These are phyloP conservation scores for Thoreauomyces humboldtii DNA, from an alignment of 192 early-diverging fungal genomes.

Conservation along the genomic window DNA sequence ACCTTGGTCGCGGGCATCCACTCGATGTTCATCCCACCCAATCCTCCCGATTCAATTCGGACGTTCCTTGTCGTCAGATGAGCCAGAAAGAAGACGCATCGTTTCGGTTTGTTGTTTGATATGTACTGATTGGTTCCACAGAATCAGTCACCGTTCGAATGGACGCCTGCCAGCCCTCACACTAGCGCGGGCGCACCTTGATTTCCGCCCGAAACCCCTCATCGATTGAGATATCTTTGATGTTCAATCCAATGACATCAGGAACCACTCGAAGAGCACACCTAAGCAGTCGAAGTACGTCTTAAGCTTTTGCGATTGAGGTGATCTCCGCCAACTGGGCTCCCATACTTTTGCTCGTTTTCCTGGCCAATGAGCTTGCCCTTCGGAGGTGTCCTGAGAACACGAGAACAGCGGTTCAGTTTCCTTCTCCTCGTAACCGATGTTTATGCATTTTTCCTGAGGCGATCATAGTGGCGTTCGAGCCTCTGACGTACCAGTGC, in stretches of 20 bases:
- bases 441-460: background rate
- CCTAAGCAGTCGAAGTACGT: no score
- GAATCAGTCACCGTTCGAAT: no score
- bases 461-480: background rate
- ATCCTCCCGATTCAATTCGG: constrained; percentile 56
- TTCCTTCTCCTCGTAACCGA: background rate
- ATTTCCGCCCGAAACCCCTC: constrained; percentile 73
- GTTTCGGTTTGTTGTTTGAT: constrained; percentile 76
- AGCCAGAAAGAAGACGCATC: constrained; percentile 78
- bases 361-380: constrained; percentile 74
- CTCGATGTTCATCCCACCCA: constrained; percentile 65
- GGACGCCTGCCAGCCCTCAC: no score
- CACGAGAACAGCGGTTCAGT: background rate
- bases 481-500: constrained; percentile 54
- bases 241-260: constrained; percentile 70
- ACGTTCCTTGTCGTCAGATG: constrained; percentile 51
- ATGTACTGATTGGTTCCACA: constrained; percentile 52
- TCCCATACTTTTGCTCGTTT: constrained; percentile 82
- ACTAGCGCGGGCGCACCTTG: no score
- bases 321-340: no score
- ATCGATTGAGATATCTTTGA: constrained; percentile 65
- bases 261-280: constrained; percentile 74
- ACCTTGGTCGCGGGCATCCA: no score
- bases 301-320: no score
- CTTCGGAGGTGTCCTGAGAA: constrained; percentile 63